Evolutionary conservation across 306 rosid species (phyloP).

Genomic region (Prunus persica): Prunus_persica_NCBIv2 NC_034009.1:26898501-26899000

Average conservation of each 20-base stretch:
- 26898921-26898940: slow-evolving; percentile 9
- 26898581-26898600: background rate
- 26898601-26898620: background rate
- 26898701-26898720: slow-evolving; percentile 16
- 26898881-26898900: slow-evolving; percentile 10
- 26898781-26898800: slow-evolving; percentile 24
- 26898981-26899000: slow-evolving; percentile 78
- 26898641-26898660: background rate
- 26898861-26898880: slow-evolving; percentile 20
- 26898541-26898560: background rate
- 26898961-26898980: slow-evolving; percentile 69
- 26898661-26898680: background rate
- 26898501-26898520: too few species aligned
- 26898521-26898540: too few species aligned
- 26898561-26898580: background rate
- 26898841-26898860: slow-evolving; percentile 22
- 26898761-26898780: slow-evolving; percentile 5
- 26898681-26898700: background rate
- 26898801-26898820: slow-evolving; percentile 4
- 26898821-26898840: slow-evolving; percentile 19
- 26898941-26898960: slow-evolving; percentile 62
- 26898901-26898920: slow-evolving; percentile 9
- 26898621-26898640: background rate
- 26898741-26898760: background rate
- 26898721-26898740: slow-evolving; percentile 19